Evolutionary conservation across 2,329 filamentous ascomycete genomes (phyloP).

Genomic region (Diplodia mutila): DNA sequence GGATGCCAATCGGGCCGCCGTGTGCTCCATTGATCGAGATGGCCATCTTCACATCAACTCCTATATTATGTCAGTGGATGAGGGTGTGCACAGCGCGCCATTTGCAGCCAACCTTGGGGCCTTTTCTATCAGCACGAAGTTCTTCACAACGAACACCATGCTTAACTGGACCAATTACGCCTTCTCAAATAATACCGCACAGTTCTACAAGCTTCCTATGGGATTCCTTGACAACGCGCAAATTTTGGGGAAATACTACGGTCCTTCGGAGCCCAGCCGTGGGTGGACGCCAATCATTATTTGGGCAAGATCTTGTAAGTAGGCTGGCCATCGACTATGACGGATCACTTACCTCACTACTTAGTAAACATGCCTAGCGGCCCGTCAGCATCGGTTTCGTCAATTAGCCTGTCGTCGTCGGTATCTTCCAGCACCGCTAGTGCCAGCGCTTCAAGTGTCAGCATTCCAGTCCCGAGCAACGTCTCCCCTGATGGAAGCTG

Average conservation of each 20-base stretch:
- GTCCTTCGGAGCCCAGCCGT: constrained; percentile 30
- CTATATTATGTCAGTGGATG: constrained; percentile 32
- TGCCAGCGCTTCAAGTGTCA: constrained; percentile 9
- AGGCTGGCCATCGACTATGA: not conserved
- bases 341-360: not conserved
- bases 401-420: not conserved
- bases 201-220: constrained; percentile 38
- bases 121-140: too few relatives aligned
- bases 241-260: constrained; percentile 37
- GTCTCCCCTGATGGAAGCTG: constrained; percentile 4
- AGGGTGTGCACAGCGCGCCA: constrained; percentile 30
- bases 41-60: too few relatives aligned
- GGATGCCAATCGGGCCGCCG: constrained; percentile 34
- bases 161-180: constrained; percentile 39
- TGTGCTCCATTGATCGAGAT: constrained; percentile 37
- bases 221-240: constrained; percentile 33
- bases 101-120: constrained; percentile 36
- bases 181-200: constrained; percentile 37
- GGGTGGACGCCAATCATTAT: constrained; percentile 37
- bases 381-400: not conserved
- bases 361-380: constrained; percentile 5
- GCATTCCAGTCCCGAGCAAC: not conserved
- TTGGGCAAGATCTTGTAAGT: constrained; percentile 11
- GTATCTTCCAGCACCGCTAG: not conserved
- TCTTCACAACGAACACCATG: too few relatives aligned